Evolutionary conservation across 768 basidiomycete genomes (phyloP).

Genomic region (Phallus indusiatus): DNA sequence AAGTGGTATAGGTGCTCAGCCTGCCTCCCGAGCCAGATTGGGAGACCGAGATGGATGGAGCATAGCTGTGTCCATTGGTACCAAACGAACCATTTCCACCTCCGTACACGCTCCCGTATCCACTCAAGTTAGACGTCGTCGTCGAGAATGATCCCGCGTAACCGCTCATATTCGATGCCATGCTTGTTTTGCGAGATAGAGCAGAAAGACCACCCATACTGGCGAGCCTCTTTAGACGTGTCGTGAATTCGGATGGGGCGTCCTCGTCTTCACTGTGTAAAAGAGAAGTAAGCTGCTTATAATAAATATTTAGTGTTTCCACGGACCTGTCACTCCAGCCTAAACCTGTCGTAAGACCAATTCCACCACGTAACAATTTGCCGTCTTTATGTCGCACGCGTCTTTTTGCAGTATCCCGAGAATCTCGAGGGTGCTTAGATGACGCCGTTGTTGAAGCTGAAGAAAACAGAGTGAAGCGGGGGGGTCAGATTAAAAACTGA

Average conservation of each 20-base stretch:
- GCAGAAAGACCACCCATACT: neutral
- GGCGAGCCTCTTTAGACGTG: conserved; percentile 44
- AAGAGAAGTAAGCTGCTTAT: neutral
- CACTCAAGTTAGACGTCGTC: neutral
- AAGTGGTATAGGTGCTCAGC: neutral
- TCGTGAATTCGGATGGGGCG: conserved; percentile 56
- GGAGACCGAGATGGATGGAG: neutral
- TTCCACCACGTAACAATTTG: conserved; percentile 43
- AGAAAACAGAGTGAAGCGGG: neutral
- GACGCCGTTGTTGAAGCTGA: neutral
- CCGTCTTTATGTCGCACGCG: conserved; percentile 57
- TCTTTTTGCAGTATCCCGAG: conserved; percentile 46
- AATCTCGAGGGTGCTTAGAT: conserved; percentile 24
- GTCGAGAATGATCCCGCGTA: neutral
- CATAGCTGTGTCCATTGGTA: neutral
- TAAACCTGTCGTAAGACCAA: conserved; percentile 61
- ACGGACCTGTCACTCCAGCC: conserved; percentile 68
- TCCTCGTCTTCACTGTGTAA: conserved; percentile 57
- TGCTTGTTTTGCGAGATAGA: neutral
- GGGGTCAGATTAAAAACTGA: neutral
- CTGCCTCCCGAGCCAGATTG: neutral
- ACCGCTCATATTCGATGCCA: neutral
- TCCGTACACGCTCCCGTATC: neutral
- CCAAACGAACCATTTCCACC: neutral
- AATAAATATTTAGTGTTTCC: neutral